Percentiles rank a stretch among this genome's conserved stretches.
Evolutionary conservation across 2,329 filamentous ascomycete genomes (phyloP).

Genomic region (Pseudogymnoascus sp.): DNA sequence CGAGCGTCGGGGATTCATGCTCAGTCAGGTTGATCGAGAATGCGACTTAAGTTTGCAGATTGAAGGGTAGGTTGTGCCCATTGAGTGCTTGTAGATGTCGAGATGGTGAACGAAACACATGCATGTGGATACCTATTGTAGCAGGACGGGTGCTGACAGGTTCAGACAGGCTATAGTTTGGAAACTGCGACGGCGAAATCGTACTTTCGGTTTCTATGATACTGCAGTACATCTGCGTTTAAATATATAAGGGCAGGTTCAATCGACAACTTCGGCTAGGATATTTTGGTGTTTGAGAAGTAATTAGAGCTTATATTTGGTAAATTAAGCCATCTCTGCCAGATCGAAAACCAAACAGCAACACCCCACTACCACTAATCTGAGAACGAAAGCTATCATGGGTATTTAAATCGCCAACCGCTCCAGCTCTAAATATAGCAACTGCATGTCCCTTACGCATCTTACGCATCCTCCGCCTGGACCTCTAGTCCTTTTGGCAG

Average conservation of each 20-base stretch:
- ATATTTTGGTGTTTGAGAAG: not conserved
- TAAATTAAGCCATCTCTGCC: not conserved
- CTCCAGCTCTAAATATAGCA: not conserved
- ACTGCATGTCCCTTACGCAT: not conserved
- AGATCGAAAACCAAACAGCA: not conserved
- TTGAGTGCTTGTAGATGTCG: not conserved
- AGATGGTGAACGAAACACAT: not conserved
- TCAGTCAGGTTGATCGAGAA: not conserved
- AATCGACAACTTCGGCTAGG: not conserved
- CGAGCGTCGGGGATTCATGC: not conserved
- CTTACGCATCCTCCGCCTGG: not conserved
- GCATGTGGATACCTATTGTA: not conserved
- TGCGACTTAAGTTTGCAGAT: not conserved
- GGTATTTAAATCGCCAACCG: not conserved
- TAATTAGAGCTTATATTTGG: slow-evolving; percentile 3
- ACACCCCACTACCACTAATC: not conserved
- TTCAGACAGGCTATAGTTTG: not conserved
- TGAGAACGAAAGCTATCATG: not conserved
- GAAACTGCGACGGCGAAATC: not conserved
- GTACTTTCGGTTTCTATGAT: not conserved
- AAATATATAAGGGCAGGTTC: not conserved
- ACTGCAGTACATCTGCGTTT: not conserved
- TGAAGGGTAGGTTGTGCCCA: not conserved
- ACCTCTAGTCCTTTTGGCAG: not conserved
- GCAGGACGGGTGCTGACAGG: not conserved